Evolutionary conservation across 2,329 filamentous ascomycete species (phyloP).

Genomic region (Hymenoscyphus fraxineus): DNA sequence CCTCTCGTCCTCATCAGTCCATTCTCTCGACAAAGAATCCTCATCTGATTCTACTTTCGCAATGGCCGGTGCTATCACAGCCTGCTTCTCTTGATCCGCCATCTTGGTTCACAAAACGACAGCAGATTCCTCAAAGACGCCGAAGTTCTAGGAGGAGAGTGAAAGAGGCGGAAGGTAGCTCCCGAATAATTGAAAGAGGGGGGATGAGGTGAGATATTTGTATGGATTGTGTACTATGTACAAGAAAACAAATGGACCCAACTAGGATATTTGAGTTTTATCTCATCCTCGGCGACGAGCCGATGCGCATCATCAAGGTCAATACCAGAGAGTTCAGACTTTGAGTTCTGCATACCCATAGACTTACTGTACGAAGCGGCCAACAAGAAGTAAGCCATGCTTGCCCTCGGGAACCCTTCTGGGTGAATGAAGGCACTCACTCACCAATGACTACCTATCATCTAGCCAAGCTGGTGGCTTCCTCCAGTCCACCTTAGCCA

Average conservation of each 20-base stretch:
- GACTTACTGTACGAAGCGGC: neutral
- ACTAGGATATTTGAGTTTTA: neutral
- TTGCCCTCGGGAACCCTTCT: neutral
- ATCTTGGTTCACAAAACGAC: neutral
- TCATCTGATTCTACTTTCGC: conserved; percentile 13
- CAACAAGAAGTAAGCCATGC: neutral
- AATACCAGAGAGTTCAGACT: neutral
- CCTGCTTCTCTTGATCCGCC: conserved; percentile 13
- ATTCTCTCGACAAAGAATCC: conserved; percentile 12
- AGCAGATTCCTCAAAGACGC: no score
- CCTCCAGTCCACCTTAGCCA: neutral
- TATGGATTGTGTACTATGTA: neutral
- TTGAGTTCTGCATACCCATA: no score
- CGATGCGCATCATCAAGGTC: neutral
- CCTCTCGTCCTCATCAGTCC: conserved; percentile 17
- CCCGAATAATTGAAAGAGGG: neutral
- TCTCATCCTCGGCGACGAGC: neutral
- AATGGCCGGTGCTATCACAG: conserved; percentile 1
- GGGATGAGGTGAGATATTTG: neutral
- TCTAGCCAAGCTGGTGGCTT: neutral
- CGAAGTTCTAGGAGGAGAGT: neutral
- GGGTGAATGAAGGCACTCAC: neutral
- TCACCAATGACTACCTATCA: neutral
- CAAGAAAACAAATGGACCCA: neutral
- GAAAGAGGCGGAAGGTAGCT: neutral